These are phyloP conservation scores for Cornus suecica DNA, from an alignment of 148 eudicot species.

Conservation along the genomic window DNA sequence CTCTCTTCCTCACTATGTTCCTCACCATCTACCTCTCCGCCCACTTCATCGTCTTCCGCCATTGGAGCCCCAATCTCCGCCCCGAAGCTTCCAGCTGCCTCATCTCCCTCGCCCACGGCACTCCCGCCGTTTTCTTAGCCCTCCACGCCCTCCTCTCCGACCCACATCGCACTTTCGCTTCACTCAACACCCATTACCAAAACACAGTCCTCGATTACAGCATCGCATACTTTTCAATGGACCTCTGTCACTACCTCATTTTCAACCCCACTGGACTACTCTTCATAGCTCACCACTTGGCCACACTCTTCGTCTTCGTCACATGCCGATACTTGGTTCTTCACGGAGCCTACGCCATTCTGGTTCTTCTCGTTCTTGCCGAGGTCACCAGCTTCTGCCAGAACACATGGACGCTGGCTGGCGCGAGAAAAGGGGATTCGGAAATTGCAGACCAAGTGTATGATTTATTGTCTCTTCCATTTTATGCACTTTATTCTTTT, in stretches of 20 bases:
- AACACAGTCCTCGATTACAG: slow-evolving; percentile 62
- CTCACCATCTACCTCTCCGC: slow-evolving; percentile 44
- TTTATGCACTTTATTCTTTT: slow-evolving; percentile 53
- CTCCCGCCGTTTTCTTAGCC: slow-evolving; percentile 69
- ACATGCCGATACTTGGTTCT: slow-evolving; percentile 57
- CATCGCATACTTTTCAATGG: slow-evolving; percentile 69
- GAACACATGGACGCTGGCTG: slow-evolving; percentile 71
- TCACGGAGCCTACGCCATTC: slow-evolving; percentile 61
- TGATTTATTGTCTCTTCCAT: slow-evolving; percentile 47
- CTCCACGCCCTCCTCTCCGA: slow-evolving; percentile 28
- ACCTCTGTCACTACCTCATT: slow-evolving; percentile 58
- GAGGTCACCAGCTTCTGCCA: slow-evolving; percentile 74
- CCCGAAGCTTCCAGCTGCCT: slow-evolving; percentile 76
- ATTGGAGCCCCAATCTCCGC: slow-evolving; percentile 56
- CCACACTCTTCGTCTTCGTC: slow-evolving; percentile 68
- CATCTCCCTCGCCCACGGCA: slow-evolving; percentile 67
- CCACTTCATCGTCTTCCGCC: slow-evolving; percentile 44
- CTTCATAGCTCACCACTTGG: slow-evolving; percentile 74
- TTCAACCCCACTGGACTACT: slow-evolving; percentile 57
- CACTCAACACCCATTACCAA: slow-evolving; percentile 45
- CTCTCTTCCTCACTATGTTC: slow-evolving; percentile 42
- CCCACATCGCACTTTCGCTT: slow-evolving; percentile 28
- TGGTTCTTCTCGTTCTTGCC: slow-evolving; percentile 55
- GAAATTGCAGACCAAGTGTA: slow-evolving; percentile 46
- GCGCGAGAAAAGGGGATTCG: slow-evolving; percentile 40